These are phyloP conservation scores for Artomyces pyxidatus DNA, from an alignment of 768 basidiomycete species.

Conservation along the genomic window DNA sequence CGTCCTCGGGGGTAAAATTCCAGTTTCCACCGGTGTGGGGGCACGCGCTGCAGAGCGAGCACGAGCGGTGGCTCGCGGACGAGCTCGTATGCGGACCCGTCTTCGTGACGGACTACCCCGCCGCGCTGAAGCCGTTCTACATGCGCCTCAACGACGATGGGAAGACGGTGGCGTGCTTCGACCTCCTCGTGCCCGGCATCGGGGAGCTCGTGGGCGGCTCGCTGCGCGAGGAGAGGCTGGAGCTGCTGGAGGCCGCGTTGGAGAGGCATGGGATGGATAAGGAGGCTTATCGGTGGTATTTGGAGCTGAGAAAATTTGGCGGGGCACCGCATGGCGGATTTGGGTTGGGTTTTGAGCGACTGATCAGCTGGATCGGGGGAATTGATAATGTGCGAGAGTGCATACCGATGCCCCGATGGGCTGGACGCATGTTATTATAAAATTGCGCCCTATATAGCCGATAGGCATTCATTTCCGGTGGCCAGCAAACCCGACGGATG, in stretches of 20 bases:
- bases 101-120: slow-evolving; percentile 89
- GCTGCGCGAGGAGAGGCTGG: slow-evolving; percentile 69
- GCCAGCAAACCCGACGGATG: neutral
- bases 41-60: slow-evolving; percentile 71
- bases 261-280: slow-evolving; percentile 34
- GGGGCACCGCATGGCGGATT: slow-evolving; percentile 92
- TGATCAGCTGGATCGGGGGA: slow-evolving; percentile 82
- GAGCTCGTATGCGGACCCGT: slow-evolving; percentile 61
- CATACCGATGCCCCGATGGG: slow-evolving; percentile 87
- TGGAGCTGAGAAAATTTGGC: slow-evolving; percentile 77
- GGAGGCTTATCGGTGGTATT: slow-evolving; percentile 57
- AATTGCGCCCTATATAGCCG: neutral
- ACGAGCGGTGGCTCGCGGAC: slow-evolving; percentile 87
- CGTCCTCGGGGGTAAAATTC: slow-evolving; percentile 35
- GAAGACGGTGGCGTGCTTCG: slow-evolving; percentile 86
- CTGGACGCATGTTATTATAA: slow-evolving; percentile 66
- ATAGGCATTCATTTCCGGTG: neutral
- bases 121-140: slow-evolving; percentile 85
- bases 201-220: slow-evolving; percentile 94
- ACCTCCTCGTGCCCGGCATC: slow-evolving; percentile 78
- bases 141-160: slow-evolving; percentile 65
- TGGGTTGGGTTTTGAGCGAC: slow-evolving; percentile 91
- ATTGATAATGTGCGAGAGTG: slow-evolving; percentile 90
- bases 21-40: slow-evolving; percentile 60
- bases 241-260: slow-evolving; percentile 46